Base-by-base conservation (phyloP, 306 rosid species). In the Boehmeria nivea region DNA sequence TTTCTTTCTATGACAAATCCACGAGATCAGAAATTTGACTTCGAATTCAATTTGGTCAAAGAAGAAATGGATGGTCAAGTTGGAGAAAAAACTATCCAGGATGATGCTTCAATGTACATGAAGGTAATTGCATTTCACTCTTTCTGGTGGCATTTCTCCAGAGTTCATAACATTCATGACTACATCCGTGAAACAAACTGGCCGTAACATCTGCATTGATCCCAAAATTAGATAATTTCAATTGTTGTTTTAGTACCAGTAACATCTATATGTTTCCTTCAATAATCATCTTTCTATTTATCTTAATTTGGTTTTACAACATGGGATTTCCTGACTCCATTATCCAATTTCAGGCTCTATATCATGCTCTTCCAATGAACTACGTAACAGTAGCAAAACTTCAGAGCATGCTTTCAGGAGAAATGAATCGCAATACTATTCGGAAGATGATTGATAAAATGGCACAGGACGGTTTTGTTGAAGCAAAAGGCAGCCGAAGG, bases 401-500 rank as follows among this genome's bases (percentile, higher is more conserved):
- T 77, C 95, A 82, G 58, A 72, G 50, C 75, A 77, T 72, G 66
- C 89, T 84, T 55, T 82, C 80, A 65, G 94, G 95, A 68, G 85
- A 87, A 72, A 81, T 59, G 56, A 87, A 38, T 71, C 87, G 63
- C 65, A 63, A 60, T 21, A 77, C 73, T 6, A 69, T 83, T n/a
- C 85, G 95, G 47, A 91, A 79, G 76, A 70, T 87, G 55, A 70
- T 87, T 56, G 81, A 77, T 12, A 83, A 68, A 68, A 87, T 91
- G 96, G 54, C 78, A 26, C 78, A 45, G 58, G 99, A 93, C 37
- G 99, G 99, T 48, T 85, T 76, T 61, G 68, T 87, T 28, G 96
- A 87, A 74, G 77, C 81, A 57, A 83, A 77, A 70, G 86, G 89
- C 68, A 83, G 1, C 75, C 71, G 78, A 76, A 85, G 78, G 82